phyloP scores from a whole-genome alignment of 768 basidiomycete genomes.

The Agrocybe praecox region DNA sequence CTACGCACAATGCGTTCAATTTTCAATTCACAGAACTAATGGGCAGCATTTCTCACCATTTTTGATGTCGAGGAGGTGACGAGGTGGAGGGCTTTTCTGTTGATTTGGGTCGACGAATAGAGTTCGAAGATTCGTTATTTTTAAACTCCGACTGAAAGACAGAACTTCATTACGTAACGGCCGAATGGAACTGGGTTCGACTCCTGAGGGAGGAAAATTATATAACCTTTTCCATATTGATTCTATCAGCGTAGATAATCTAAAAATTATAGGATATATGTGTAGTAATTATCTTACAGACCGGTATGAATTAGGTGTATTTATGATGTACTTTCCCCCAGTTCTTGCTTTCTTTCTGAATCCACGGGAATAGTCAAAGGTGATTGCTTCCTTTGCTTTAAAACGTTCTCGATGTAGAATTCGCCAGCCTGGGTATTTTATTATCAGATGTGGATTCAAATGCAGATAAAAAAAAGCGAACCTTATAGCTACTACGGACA shows the following conservation, averaged over 20 bases:
- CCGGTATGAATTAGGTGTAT: not conserved
- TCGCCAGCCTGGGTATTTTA: conserved; percentile 79
- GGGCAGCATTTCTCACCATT: conserved; percentile 33
- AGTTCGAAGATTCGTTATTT: conserved; percentile 25
- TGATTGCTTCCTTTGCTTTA: conserved; percentile 62
- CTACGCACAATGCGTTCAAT: conserved; percentile 36
- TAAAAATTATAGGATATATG: not conserved
- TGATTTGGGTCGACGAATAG: conserved; percentile 29
- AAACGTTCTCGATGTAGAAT: conserved; percentile 91
- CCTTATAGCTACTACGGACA: conserved; percentile 97
- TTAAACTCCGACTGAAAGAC: conserved; percentile 29
- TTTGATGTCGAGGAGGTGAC: conserved; percentile 21
- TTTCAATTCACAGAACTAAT: not conserved
- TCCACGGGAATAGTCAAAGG: conserved; percentile 28
- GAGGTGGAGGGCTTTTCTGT: conserved; percentile 24
- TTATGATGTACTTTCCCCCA: no score
- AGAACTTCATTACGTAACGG: conserved; percentile 4
- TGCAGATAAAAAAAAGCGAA: conserved; percentile 31
- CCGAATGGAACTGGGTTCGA: not conserved
- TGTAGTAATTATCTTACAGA: no score
- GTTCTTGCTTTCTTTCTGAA: not conserved
- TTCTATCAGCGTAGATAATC: not conserved
- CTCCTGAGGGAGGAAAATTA: not conserved
- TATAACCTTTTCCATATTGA: no score
- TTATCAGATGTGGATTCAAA: conserved; percentile 1